These are phyloP conservation scores for Miamiensis avidus DNA, from an alignment of 169 alveolate genomes.

Conservation along the genomic window DNA sequence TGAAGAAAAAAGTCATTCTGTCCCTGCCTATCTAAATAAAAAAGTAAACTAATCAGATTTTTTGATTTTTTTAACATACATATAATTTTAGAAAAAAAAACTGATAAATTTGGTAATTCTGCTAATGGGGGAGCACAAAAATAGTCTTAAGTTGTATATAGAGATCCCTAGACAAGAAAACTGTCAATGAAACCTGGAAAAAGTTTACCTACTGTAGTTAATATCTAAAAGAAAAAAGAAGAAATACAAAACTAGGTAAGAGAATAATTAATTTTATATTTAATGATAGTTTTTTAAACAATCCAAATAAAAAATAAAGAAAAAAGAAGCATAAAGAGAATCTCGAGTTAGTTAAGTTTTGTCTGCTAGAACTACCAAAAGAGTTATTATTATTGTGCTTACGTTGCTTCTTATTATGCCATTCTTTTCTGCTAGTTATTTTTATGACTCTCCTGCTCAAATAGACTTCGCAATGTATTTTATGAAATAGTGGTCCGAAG, in stretches of 20 bases:
- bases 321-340: constrained; percentile 41
- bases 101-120: neutral
- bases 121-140: neutral
- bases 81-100: no score
- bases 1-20: neutral
- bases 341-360: constrained; percentile 64
- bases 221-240: no score
- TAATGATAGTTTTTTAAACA: no score
- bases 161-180: no score
- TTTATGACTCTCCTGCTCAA: constrained; percentile 18
- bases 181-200: no score
- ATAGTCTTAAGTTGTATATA: neutral
- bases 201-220: no score
- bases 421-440: constrained; percentile 54
- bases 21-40: neutral
- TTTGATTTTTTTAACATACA: neutral
- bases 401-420: constrained; percentile 58
- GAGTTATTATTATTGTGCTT: constrained; percentile 63
- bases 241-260: no score
- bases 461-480: constrained; percentile 5
- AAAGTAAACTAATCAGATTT: neutral
- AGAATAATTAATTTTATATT: no score
- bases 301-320: no score
- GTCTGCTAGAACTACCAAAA: constrained; percentile 63
- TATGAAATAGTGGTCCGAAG: neutral